Percentiles rank a stretch among this genome's conserved stretches.
Conservation (phyloP, 2,329 filamentous ascomycete species). For the Verticillium nubilum region DNA sequence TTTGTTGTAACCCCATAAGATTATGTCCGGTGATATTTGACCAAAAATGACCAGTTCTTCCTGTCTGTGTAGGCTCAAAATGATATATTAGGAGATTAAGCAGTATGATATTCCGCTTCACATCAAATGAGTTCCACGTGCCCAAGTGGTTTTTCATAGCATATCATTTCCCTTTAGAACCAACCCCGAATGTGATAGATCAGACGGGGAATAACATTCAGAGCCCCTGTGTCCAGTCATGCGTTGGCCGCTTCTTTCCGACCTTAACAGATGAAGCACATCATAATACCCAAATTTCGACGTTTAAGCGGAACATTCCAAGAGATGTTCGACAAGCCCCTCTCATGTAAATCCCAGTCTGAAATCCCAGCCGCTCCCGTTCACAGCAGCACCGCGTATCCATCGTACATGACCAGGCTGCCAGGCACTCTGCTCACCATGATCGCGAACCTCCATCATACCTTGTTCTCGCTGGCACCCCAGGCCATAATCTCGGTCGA, state of each 20-base stretch:
- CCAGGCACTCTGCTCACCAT: background rate
- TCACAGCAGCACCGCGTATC: background rate
- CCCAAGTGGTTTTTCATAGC: too few species aligned
- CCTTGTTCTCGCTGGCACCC: background rate
- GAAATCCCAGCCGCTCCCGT: background rate
- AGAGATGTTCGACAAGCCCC: background rate
- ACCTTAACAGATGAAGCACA: background rate
- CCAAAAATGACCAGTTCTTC: too few species aligned
- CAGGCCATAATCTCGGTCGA: background rate
- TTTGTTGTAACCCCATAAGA: too few species aligned
- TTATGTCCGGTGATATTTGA: too few species aligned
- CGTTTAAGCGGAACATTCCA: background rate
- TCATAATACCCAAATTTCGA: background rate
- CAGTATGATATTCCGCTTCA: too few species aligned
- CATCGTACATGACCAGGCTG: background rate
- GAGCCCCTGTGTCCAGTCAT: too few species aligned
- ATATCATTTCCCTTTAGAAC: too few species aligned
- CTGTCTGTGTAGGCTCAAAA: too few species aligned
- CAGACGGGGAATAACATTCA: too few species aligned
- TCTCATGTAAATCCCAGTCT: background rate
- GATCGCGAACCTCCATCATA: background rate
- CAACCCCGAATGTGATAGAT: too few species aligned
- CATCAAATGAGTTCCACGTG: too few species aligned
- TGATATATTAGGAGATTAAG: too few species aligned
- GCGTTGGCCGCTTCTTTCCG: background rate